Conservation (phyloP, 1,284 basidiomycete genomes). For the Malassezia obtusa region DNA sequence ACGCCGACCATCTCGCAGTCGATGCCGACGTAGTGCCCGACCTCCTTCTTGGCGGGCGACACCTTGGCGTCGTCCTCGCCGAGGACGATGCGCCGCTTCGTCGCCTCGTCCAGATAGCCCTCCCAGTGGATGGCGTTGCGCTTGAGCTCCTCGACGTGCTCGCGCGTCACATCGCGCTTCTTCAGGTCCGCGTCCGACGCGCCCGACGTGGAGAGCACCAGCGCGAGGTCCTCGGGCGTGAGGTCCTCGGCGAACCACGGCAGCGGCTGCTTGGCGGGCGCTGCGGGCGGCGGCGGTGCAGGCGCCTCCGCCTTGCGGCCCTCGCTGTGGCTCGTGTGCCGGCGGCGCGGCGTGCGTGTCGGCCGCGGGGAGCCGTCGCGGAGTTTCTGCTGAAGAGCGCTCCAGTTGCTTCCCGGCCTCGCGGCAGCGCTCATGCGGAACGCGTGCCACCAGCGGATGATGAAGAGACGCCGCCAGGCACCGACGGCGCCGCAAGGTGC, state of each 20-base stretch:
- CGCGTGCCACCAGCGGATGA: neutral
- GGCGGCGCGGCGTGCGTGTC: conserved; percentile 3
- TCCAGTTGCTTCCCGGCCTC: conserved; percentile 37
- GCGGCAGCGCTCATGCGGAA: conserved; percentile 1
- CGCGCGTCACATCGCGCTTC: neutral
- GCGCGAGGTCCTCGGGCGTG: conserved; percentile 32
- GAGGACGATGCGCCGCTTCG: conserved; percentile 31
- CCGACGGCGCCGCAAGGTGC: no score
- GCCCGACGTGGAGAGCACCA: conserved; percentile 19
- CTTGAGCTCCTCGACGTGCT: neutral
- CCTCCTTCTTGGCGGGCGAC: conserved; percentile 22
- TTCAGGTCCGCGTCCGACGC: neutral
- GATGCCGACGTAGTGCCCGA: conserved; percentile 60
- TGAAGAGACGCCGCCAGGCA: no score
- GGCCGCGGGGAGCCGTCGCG: neutral
- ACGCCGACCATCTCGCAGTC: conserved; percentile 99
- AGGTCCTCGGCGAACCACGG: conserved; percentile 46
- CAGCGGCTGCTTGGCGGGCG: neutral
- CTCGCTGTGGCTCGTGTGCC: neutral
- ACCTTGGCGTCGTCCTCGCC: conserved; percentile 22
- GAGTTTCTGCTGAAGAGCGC: conserved; percentile 29
- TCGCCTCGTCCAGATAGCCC: conserved; percentile 23
- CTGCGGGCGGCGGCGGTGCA: no score
- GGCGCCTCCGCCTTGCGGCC: neutral
- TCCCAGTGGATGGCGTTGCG: conserved; percentile 23